phyloP scores from a whole-genome alignment of 2,329 filamentous ascomycete species.

The Onygenales sp. region DNA sequence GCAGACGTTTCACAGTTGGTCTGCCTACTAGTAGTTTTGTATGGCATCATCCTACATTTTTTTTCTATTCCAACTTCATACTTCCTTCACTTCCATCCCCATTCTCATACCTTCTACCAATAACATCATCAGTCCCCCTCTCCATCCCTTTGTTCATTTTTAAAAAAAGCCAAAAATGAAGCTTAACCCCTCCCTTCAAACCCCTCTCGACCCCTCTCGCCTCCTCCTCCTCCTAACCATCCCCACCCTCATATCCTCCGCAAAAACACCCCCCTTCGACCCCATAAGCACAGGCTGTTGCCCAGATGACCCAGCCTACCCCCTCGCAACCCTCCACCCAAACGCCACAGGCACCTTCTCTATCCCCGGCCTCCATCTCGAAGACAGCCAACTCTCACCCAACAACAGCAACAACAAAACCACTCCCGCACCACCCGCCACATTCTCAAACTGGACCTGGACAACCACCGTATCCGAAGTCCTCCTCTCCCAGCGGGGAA shows the following conservation, averaged over 20 bases:
- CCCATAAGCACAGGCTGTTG: not conserved
- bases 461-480: not conserved
- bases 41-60: not conserved
- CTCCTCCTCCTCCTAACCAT: not conserved
- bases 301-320: not conserved
- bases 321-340: not conserved
- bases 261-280: not conserved
- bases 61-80: too few species aligned
- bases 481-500: not conserved
- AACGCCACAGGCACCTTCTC: not conserved
- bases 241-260: not conserved
- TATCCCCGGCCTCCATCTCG: not conserved
- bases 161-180: not conserved
- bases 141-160: not conserved
- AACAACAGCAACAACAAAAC: not conserved
- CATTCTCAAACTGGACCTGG: slow-evolving; percentile 1
- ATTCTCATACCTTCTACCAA: not conserved
- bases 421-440: not conserved
- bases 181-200: not conserved
- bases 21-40: not conserved
- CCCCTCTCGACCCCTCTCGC: not conserved
- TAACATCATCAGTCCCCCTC: not conserved
- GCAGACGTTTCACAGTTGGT: too few species aligned
- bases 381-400: not conserved
- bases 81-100: not conserved